Percentiles rank a stretch among this genome's conserved stretches.
phyloP scores from a whole-genome alignment of 2,329 filamentous ascomycete genomes.

The Alternaria arborescens region DNA sequence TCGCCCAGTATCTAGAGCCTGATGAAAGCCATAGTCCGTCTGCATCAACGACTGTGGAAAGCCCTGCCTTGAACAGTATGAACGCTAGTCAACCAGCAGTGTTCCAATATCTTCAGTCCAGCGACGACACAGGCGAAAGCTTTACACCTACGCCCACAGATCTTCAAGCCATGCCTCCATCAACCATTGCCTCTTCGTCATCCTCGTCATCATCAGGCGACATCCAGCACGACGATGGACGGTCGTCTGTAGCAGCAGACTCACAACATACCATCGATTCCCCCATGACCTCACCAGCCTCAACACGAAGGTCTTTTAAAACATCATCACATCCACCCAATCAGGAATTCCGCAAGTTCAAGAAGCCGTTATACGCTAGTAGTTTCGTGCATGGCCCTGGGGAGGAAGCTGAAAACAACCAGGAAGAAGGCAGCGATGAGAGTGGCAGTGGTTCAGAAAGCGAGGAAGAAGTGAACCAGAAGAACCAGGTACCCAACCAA shows the following conservation, averaged over 20 bases:
- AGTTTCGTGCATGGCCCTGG: constrained; percentile 43
- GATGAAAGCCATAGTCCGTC: constrained; percentile 26
- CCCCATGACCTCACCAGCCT: constrained; percentile 42
- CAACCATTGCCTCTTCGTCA: constrained; percentile 34
- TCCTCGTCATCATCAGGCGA: constrained; percentile 31
- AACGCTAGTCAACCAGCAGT: constrained; percentile 34
- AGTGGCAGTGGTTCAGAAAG: constrained; percentile 23
- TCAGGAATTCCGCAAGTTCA: constrained; percentile 28
- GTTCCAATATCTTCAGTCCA: constrained; percentile 40
- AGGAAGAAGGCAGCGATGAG: constrained; percentile 20
- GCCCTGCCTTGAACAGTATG: constrained; percentile 27
- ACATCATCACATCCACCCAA: constrained; percentile 19
- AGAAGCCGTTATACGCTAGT: constrained; percentile 44
- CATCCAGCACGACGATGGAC: constrained; percentile 25
- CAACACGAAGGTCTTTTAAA: constrained; percentile 25
- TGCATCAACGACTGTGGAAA: constrained; percentile 19
- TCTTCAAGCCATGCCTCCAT: constrained; percentile 22
- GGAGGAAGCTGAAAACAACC: constrained; percentile 20
- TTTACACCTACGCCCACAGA: constrained; percentile 14
- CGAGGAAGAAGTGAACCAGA: constrained; percentile 28
- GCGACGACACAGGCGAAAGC: constrained; percentile 18
- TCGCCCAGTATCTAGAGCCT: constrained; percentile 32
- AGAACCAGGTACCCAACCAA: constrained; percentile 18
- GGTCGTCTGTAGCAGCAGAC: constrained; percentile 38
- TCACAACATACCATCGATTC: constrained; percentile 29